Evolutionary conservation across 768 basidiomycete genomes (phyloP), one percentile per base, ranked within the genome.

Genomic region (Boletus insuetus): DNA sequence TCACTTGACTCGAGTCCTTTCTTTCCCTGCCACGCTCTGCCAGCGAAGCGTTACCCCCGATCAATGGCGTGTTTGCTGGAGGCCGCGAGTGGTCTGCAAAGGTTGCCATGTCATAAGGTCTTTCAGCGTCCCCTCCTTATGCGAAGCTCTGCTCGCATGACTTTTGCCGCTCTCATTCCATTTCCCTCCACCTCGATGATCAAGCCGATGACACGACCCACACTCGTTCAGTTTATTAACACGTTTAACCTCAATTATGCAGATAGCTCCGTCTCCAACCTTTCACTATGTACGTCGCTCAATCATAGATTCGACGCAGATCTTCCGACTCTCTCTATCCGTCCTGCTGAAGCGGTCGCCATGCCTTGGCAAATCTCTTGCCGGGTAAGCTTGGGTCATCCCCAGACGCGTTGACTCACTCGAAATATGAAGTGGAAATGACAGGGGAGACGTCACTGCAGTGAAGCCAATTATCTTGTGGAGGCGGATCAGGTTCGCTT

Each of bases 291-390:
- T 77, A 34, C 63, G 76, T 51, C 9, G 11, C 11, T 14, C 16
- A 5, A 19, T 14, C 14, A 6, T 34, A 29, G 71, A 82, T 50
- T 60, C 72, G 0, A 74, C 69, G 12, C 73, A 78, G 6, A 76
- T 82, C 2, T 76, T 70, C 40, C 75, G 80, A 55, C 72, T 77
- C 67, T 80, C 79, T 10, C 70, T 74, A 9, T 70, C 80, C 8
- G 54, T 80, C 12, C 67, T 24, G 75, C 75, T 5, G 81, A 82
- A 58, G 75, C 73, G 0, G 75, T 84, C 0, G 78, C 81, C 41
- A 74, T 84, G 81, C 79, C 0, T 58, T 84, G 13, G 76, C 77
- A 20, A 84, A 84, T 57, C 67, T 82, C 11, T 68, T 80, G 9
- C 77, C 82, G 0, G 67, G 69, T 2, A 69, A 44, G 34, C 47